Percentiles rank a stretch among this genome's conserved stretches.
Conservation (phyloP, 305 asterid genomes). For the Solanum hybrid region DNA sequence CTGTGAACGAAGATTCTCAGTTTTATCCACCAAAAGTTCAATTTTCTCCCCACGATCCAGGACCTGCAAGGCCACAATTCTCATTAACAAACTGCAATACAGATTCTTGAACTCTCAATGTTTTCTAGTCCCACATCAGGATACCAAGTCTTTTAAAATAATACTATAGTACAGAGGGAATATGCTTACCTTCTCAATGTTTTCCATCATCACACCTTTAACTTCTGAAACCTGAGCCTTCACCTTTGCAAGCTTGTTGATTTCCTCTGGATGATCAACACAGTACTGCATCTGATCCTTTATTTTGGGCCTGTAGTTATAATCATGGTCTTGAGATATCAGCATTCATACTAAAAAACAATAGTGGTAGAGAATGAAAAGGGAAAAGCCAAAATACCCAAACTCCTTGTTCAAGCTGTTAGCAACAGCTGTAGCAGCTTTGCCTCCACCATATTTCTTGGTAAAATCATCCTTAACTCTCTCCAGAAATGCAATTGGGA, state of each 20-base stretch:
- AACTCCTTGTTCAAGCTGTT: constrained; percentile 52
- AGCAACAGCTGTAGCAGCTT: constrained; percentile 69
- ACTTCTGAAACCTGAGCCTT: constrained; percentile 72
- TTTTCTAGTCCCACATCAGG: neutral
- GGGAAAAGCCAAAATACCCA: constrained; percentile 28
- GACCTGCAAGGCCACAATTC: constrained; percentile 26
- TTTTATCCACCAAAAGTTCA: constrained; percentile 64
- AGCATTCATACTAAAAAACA: neutral
- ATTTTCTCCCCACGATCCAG: constrained; percentile 67
- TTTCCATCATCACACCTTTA: constrained; percentile 77
- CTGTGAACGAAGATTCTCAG: constrained; percentile 67
- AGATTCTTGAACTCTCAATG: constrained; percentile 9
- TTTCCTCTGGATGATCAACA: constrained; percentile 63
- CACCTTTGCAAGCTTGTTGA: constrained; percentile 57
- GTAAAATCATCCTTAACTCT: constrained; percentile 65
- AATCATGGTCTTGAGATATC: neutral
- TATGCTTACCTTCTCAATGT: constrained; percentile 47
- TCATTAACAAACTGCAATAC: constrained; percentile 1
- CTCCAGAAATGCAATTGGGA: constrained; percentile 61
- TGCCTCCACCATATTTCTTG: constrained; percentile 57
- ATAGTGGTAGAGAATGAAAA: neutral
- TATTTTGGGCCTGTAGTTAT: constrained; percentile 40
- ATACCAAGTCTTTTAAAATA: neutral
- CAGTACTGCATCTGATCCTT: constrained; percentile 70
- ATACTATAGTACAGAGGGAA: neutral